Base-by-base conservation (phyloP, 257 asterid species). In the Solanum clarkiae region DNA sequence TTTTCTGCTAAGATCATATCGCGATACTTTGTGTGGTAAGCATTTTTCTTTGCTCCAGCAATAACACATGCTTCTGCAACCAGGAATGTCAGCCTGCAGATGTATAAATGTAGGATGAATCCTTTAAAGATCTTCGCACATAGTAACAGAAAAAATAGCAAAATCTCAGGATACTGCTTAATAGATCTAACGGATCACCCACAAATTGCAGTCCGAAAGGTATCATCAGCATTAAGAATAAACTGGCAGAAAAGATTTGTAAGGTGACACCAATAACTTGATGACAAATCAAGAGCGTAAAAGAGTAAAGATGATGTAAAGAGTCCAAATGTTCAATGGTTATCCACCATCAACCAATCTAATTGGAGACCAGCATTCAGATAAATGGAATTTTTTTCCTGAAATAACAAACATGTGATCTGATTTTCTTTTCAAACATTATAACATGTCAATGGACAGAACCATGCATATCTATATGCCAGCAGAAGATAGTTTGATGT, bases 61-160 rank as follows among this genome's bases (percentile, higher is more conserved):
- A 94, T 86, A 68, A 91, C 86, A 84, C 97, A 95, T 18, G 97
- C 97, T 90, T 93, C 96, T 1, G 98, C 97, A 72, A 93, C 95
- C 86, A 94, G 17, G 81, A 94, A 95, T 7, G 95, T 85, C 90
- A 90, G 84, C 99, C 99, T 94, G 93, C 81, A 85, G 22, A 65
- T 82, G 83, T 54, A 82, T 44, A 0, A 26, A 77, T 51, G n/a
- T 2, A 45, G 40, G 18, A 47, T 2, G 69, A 63, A 84, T 70
- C 22, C 42, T 56, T 17, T 55, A 24, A 24, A 51, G 63, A 74
- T 74, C 81, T 7, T 45, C 10, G 55, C 5, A 16, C 24, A 29
- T 7, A 75, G 60, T 24, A 4, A 49, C 62, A 51, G 44, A 9
- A 44, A 71, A 70, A n/a, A 11, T 24, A 51, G 24, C 2, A 24